Evolutionary conservation across 2,329 filamentous ascomycete genomes (phyloP), one percentile per base, ranked within the genome.

Genomic region (Neodidymelliopsis sp.): DNA sequence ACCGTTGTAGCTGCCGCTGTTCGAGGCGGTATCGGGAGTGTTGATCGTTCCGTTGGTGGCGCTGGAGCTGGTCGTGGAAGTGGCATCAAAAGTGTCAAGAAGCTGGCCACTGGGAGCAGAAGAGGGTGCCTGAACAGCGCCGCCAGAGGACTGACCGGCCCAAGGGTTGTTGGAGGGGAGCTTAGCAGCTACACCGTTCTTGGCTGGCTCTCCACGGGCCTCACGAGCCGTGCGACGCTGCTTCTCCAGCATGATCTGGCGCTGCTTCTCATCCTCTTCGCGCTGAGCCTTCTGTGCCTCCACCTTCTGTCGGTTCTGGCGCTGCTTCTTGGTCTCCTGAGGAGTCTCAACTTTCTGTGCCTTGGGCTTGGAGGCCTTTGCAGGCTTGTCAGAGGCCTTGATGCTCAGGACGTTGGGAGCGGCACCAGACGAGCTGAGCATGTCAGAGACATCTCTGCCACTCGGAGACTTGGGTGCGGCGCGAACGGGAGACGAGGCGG

Each of bases 291-390:
- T 94, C 65, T 86, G 85, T 49, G 85, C 87, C 75, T 96, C 91
- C 27, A 84, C 86, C 84, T 96, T 97, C 78, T 88, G 85, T 60
- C 87, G 84, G 77, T 96, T 94, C 79, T 97, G 92, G 52, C 91
- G 87, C 78, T 96, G 90, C 81, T 97, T 97, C 87, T 97, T 97
- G 15, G 88, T 89, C 79, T 96, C 89, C 13, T 82, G 83, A 37
- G 83, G 53, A 16, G 59, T 53, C 41, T 72, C 69, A 47, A 74
- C 79, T 29, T 80, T 77, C 76, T 86, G 84, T 41, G 80, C 76
- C 74, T 86, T 86, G 54, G 83, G 78, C 75, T 87, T 83, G 68
- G 81, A 73, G 24, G 80, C 74, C 72, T 85, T 85, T 24, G 73
- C 72, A 15, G 77, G 75, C 75, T 81, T 84, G 70, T 75, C 82